Evolutionary conservation across 2,329 filamentous ascomycete genomes (phyloP).

Genomic region (Huntiella moniliformis): DNA sequence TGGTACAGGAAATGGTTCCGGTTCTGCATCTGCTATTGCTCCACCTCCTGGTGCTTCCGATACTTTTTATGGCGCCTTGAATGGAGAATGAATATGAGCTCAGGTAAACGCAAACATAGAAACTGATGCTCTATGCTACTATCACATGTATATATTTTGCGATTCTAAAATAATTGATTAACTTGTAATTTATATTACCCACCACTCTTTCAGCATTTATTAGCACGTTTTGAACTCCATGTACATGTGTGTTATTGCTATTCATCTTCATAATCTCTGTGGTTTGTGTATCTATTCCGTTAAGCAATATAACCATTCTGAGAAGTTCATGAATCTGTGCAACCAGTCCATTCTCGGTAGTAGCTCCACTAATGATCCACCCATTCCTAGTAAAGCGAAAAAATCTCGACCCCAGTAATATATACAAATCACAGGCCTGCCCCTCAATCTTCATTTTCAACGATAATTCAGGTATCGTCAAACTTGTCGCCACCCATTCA

Average conservation of each 20-base stretch:
- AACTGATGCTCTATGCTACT: too few species aligned
- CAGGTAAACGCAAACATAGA: neutral
- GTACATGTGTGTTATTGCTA: too few species aligned
- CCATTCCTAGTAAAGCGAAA: neutral
- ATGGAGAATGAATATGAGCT: conserved; percentile 42
- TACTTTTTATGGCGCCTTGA: conserved; percentile 65
- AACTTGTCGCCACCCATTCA: conserved; percentile 9
- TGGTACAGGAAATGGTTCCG: neutral
- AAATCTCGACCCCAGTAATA: neutral
- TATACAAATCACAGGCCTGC: conserved; percentile 2
- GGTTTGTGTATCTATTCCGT: too few species aligned
- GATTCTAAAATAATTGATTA: too few species aligned
- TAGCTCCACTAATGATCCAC: neutral
- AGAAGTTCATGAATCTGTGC: neutral
- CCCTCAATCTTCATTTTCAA: conserved; percentile 6
- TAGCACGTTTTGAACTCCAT: too few species aligned
- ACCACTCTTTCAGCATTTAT: too few species aligned
- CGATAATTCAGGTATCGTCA: conserved; percentile 12
- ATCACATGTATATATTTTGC: too few species aligned
- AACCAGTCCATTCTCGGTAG: neutral
- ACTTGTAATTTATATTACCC: too few species aligned
- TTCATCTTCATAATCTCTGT: too few species aligned
- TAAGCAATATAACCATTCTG: too few species aligned
- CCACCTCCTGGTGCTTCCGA: conserved; percentile 64
- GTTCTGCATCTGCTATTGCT: conserved; percentile 23